Base-by-base conservation (phyloP, 192 early-diverging fungal genomes). In the Backusella luteola region DNA sequence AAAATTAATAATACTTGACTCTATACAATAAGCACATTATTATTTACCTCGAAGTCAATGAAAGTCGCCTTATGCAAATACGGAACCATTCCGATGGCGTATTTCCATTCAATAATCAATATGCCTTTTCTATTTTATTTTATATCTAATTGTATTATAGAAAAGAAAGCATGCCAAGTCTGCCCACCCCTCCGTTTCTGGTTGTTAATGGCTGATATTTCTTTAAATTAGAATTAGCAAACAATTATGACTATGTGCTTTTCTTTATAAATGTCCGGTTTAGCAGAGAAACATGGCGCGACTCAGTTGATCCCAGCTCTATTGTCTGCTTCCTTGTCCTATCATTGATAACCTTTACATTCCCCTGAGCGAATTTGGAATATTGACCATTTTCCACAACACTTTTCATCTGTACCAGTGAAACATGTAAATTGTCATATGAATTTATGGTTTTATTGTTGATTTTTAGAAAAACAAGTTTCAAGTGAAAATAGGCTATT, bases 381-480 rank as follows among this genome's bases (percentile, higher is more conserved):
- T 29, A 2, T n/a, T 63, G 23, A 29, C 23, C 56, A 26, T 29
- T 63, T 63, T 8, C 12, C 26, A 29, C 26, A 29, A 11, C 56
- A 26, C 56, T 63, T 63, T 63, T 63, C 3, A 11, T 14, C 23
- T 11, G 23, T 63, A 26, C 8, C 56, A 29, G 23, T 63, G 56
- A 63, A 63, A 29, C 56, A 63, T 29, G 14, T 63, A 29, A 26
- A 29, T 29, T 63, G 2, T 63, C 56, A 63, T 63, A 26, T 63
- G 56, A 63, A 63, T 26, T 63, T 63, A 63, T 63, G 56, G 56
- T 29, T 63, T 29, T 63, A 63, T 63, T 63, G 56, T 56, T 56
- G 53, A n/a, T 11, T 63, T 63, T 26, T 63, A 63, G 56, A 63
- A 63, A 63, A 53, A 26, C 7, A 63, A 63, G 56, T 63, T 63